Percentiles rank a stretch among this genome's conserved stretches.
Conservation (phyloP, 805 yeast species). For the Saccharomycodes ludwigii region DNA sequence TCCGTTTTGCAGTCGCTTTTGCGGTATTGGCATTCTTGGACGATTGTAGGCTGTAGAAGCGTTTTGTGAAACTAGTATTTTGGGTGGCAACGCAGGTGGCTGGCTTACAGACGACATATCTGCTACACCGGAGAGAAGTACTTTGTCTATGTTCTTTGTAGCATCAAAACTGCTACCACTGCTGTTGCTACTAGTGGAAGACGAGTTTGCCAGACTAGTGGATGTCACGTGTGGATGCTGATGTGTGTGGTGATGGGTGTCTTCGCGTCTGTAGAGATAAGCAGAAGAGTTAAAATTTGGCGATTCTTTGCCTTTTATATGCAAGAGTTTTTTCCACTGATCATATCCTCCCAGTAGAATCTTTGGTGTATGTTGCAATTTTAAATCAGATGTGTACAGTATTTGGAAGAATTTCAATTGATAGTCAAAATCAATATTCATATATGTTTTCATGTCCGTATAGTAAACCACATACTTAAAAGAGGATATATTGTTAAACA, state of each 20-base stretch:
- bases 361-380: slow-evolving; percentile 16
- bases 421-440: slow-evolving; percentile 22
- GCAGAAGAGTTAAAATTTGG: slow-evolving; percentile 14
- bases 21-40: slow-evolving; percentile 5
- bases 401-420: slow-evolving; percentile 20
- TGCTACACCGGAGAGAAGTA: no score
- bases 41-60: slow-evolving; percentile 2
- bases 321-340: slow-evolving; percentile 28
- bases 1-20: background rate
- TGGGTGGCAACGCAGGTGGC: no score
- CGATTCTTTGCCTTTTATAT: slow-evolving; percentile 17
- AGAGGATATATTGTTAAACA: slow-evolving; percentile 20
- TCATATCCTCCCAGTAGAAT: slow-evolving; percentile 33
- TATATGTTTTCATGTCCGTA: slow-evolving; percentile 25
- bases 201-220: slow-evolving; percentile 7
- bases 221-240: slow-evolving; percentile 3
- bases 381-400: slow-evolving; percentile 14
- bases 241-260: background rate
- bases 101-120: no score
- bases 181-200: no score
- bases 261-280: slow-evolving; percentile 10
- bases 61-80: slow-evolving; percentile 4
- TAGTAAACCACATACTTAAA: slow-evolving; percentile 28
- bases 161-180: no score
- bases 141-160: no score